These are phyloP conservation scores for Rhododendron griersonianum DNA, from an alignment of 148 eudicot genomes.

Conservation along the genomic window DNA sequence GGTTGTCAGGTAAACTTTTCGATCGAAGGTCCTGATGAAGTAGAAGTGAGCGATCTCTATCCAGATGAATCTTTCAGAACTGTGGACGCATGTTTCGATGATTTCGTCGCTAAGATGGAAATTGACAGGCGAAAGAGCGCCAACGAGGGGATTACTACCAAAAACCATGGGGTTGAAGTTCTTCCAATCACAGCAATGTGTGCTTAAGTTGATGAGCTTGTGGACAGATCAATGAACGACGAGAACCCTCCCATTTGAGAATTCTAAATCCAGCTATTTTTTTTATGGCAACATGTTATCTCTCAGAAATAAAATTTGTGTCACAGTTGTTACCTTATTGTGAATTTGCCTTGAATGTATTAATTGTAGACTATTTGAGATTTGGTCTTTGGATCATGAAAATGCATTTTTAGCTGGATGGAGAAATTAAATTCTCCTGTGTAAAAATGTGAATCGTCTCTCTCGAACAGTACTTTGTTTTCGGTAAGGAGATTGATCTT, in stretches of 20 bases:
- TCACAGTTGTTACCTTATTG: background rate
- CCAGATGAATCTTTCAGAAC: slow-evolving; percentile 26
- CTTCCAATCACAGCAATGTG: slow-evolving; percentile 12
- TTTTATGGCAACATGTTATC: background rate
- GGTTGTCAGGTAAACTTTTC: slow-evolving; percentile 39
- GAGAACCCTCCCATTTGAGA: background rate
- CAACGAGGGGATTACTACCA: background rate
- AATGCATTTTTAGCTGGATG: background rate
- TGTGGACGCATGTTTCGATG: slow-evolving; percentile 33
- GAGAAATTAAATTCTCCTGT: background rate
- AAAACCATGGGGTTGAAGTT: slow-evolving; percentile 11
- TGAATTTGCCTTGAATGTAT: background rate
- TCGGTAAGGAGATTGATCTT: background rate
- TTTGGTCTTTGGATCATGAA: background rate
- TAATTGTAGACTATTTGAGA: background rate
- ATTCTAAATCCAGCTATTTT: background rate
- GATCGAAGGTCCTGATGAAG: slow-evolving; percentile 26
- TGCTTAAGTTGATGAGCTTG: background rate
- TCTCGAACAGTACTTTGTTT: background rate
- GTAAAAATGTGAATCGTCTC: background rate
- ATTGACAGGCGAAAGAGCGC: background rate
- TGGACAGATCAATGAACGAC: background rate
- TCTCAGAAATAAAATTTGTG: background rate
- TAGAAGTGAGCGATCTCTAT: slow-evolving; percentile 30
- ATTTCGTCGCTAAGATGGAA: slow-evolving; percentile 12